These are phyloP conservation scores for Pichia nakasei DNA, from an alignment of 805 yeast genomes.

Conservation along the genomic window DNA sequence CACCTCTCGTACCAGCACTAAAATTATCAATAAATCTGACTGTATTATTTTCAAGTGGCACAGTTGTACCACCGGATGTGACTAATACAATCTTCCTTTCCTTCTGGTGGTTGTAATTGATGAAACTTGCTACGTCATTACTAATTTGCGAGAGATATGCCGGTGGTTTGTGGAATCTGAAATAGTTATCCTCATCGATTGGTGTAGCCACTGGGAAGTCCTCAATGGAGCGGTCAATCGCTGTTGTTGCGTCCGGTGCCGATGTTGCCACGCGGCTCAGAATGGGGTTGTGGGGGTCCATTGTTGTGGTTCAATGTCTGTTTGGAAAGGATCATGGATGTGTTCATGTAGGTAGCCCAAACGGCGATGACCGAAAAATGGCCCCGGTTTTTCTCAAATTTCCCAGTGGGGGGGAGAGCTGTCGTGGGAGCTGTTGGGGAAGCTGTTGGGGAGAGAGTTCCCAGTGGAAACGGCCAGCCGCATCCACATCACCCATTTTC, in stretches of 20 bases:
- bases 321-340: too few species aligned
- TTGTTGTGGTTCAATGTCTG: too few species aligned
- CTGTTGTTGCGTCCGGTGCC: conserved; percentile 57
- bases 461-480: too few species aligned
- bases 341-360: too few species aligned
- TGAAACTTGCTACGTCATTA: conserved; percentile 49
- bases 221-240: conserved; percentile 71
- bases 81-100: conserved; percentile 61
- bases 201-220: conserved; percentile 70
- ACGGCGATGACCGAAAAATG: too few species aligned
- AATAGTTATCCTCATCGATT: conserved; percentile 69
- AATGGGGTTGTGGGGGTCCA: background rate
- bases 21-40: conserved; percentile 95
- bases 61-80: conserved; percentile 97
- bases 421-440: too few species aligned
- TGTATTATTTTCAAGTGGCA: conserved; percentile 93
- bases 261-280: conserved; percentile 36
- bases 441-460: too few species aligned
- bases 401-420: too few species aligned
- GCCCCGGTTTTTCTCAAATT: too few species aligned
- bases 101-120: conserved; percentile 40
- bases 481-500: too few species aligned
- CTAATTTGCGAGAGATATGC: conserved; percentile 57
- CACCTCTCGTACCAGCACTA: conserved; percentile 97
- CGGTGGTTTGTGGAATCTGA: conserved; percentile 66